Evolutionary conservation across 331 rosid genomes (phyloP), one percentile per base, ranked within the genome.

Genomic region (Quercus tomentella): DNA sequence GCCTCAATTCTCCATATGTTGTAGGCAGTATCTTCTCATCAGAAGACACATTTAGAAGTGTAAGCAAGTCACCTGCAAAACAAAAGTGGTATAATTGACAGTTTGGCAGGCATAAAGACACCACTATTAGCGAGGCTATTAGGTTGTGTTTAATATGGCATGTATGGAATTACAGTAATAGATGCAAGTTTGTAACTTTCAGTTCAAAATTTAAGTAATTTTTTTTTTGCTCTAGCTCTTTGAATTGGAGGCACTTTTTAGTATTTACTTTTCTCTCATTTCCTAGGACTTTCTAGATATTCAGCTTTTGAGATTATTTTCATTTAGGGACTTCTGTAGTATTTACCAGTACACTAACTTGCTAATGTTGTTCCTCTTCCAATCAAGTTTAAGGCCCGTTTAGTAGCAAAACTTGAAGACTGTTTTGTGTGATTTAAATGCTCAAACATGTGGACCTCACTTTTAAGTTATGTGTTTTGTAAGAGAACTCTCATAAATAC

Each of bases 1-100:
- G 99, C 88, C 89, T 90, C 81, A 96, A 83, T 79, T 92, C 95
- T 82, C 99, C 99, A 80, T 93, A 96, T 65, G 99, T 92, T 63
- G 99, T 96, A 22, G 92, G 95, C 84, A 96, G 81, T 35, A 87
- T 73, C 72, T 90, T 93, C 81, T 88, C 97, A 83, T 96, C 97
- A 1, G 94, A 88, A 57, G 91, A 82, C 82, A 96, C 90, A 73
- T 84, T 85, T 86, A 96, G 87, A 82, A 92, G 95, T 80, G 68
- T 82, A 66, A 93, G 92, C 88, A 96, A 88, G 83, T 93, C 93
- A 65, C 97, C 99, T 96, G 90, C 77, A 81, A 62, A 75, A 85
- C 25, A 75, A 78, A 61, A 70, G 79, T 77, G 55, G 51, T n/a
- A 67, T 20, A 35, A 35, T 20, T 35, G 52, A 35, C 11, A 12